Evolutionary conservation across 495 filamentous ascomycete genomes (phyloP), one percentile per base, ranked within the genome.

Genomic region (Aspergillus diversus): DNA sequence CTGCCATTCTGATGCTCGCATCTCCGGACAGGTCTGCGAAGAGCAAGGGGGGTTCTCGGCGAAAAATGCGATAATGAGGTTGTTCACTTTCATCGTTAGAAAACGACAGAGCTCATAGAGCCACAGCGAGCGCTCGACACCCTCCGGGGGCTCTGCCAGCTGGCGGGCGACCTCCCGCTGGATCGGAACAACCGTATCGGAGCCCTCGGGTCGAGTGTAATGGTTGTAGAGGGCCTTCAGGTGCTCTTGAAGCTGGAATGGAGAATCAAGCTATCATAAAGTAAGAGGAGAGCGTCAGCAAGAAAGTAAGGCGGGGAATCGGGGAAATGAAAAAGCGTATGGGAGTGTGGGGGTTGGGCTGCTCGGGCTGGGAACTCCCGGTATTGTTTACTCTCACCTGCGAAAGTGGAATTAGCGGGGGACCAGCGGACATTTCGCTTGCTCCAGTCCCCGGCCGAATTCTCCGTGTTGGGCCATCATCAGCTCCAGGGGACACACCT

Each of bases 1-100:
- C 75, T 99, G 95, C 95, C 95, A 99, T 79, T 99, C 95, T 53
- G 88, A 91, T 4, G 96, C 95, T 65, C 96, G 93, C 95, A 99
- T 99, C 75, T 99, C 96, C 34, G 93, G 91, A 71, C 95, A 99
- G 5, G 96, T 96, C 54, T 81, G 75, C 5, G 90, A 81, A 48
- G 91, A 94, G 76, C 95, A 99, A 7, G 93, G 88, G 5, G 93
- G 93, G 57, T 81, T 81, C 74, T 98, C 96, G 68, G 91, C 89
- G 68, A 97, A 92, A 70, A 99, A 93, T 58, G 90, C 91, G 58
- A 97, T 86, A 69, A 99, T 89, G 49, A 99, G 82, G 61, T 86
- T 87, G 80, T 99, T 99, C 66, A 90, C 91, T 78, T 97, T 92
- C 71, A 93, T 89, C 35, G 91, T 94, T 33, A 98, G 85, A 71